Evolutionary conservation across 345 rosid species (phyloP), one percentile per base, ranked within the genome.

Genomic region (Euphorbia lathyris): DNA sequence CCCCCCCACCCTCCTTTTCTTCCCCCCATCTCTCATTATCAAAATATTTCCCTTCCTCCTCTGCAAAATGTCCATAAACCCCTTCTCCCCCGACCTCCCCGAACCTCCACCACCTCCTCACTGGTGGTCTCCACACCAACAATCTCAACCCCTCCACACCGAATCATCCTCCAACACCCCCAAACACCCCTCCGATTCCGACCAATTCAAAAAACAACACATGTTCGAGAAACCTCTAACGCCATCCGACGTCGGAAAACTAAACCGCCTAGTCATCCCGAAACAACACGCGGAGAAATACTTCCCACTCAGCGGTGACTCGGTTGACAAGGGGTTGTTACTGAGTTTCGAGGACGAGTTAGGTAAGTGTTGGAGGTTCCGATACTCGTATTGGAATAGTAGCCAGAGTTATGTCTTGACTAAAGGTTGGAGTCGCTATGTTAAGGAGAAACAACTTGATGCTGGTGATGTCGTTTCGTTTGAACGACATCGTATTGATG

Each of bases 401-500:
- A 92, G 97, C 64, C 97, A 91, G 45, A 91, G 97, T 83, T 91
- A 91, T 65, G 97, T 91, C 19, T 68, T 91, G 74, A 92, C 97
- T 7, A 92, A 92, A 80, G 97, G 97, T 7, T 92, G 97, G 97
- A 90, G 97, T 69, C 73, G 92, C 52, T 92, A 90, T 66, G 96
- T 92, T 17, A 92, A 90, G 71, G 97, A 92, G 74, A 92, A 92
- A 77, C 86, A 85, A 56, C 89, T 92, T 0, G 94, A 85, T 53
- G 96, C 96, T 1, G 97, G 97, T 0, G 97, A 92, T 69, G 76
- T 87, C 32, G 83, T 90, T 71, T 78, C 81, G 66, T 92, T 92
- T 74, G 81, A 82, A 64, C 86, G 96, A 32, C 88, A 86, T 82
- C 82, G 85, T 14, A 57, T 67, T 0, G 90, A 87, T 19, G 72